Percentiles rank a stretch among this genome's conserved stretches.
Evolutionary conservation across 106 monocot genomes (phyloP).

Genomic region (Dendrobium chrysotoxum): DNA sequence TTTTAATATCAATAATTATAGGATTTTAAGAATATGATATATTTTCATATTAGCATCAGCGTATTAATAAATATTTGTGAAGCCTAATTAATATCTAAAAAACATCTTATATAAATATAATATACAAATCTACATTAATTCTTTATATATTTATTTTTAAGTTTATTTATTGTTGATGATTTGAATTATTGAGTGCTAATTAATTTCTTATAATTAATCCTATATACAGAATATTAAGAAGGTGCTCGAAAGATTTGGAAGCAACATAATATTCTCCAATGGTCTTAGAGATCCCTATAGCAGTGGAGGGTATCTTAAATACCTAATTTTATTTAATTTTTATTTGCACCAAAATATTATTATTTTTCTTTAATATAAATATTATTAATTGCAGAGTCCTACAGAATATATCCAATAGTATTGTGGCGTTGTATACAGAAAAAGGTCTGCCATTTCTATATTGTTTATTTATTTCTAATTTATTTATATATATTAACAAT

Average conservation of each 20-base stretch:
- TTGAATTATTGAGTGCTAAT: background rate
- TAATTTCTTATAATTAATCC: background rate
- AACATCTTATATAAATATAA: too few relatives aligned
- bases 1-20: too few relatives aligned
- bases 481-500: background rate
- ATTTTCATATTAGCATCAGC: too few relatives aligned
- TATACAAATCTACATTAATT: too few relatives aligned
- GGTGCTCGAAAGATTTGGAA: conserved; percentile 40
- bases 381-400: background rate
- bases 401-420: background rate
- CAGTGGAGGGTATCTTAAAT: conserved; percentile 40
- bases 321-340: background rate
- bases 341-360: background rate
- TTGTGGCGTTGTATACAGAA: background rate
- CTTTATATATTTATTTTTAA: background rate
- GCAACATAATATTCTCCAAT: conserved; percentile 58
- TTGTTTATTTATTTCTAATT: too few relatives aligned
- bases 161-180: too few relatives aligned
- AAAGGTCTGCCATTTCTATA: background rate
- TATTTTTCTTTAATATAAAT: background rate
- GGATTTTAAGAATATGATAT: too few relatives aligned
- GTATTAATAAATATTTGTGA: too few relatives aligned
- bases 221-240: conserved; percentile 28
- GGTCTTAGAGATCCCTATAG: conserved; percentile 53
- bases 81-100: too few relatives aligned